These are phyloP conservation scores for Gamarada debralockiae DNA, from an alignment of 495 filamentous ascomycete genomes.

Conservation along the genomic window DNA sequence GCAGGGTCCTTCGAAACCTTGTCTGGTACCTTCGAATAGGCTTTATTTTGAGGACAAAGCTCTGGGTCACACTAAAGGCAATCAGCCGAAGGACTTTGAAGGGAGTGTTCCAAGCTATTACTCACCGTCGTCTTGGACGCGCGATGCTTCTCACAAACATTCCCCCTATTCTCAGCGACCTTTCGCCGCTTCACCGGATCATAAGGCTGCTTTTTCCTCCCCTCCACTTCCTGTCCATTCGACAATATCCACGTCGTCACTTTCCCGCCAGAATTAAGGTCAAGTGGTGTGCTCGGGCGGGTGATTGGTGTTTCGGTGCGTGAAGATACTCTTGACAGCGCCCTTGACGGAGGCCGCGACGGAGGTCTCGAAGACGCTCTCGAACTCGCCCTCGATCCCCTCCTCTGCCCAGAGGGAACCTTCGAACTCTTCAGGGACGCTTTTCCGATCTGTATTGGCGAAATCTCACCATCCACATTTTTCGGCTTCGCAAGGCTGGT, in stretches of 20 bases:
- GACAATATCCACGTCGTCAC: conserved; percentile 14
- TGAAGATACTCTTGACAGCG: conserved; percentile 3
- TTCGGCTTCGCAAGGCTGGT: conserved; percentile 11
- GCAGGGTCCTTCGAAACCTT: too few species aligned
- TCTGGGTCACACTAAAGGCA: conserved; percentile 10
- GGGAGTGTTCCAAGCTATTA: background rate
- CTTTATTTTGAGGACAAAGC: conserved; percentile 15
- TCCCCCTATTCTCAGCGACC: conserved; percentile 18
- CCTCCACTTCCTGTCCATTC: conserved; percentile 12
- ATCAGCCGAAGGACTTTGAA: background rate
- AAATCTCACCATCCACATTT: background rate
- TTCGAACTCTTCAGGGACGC: conserved; percentile 10
- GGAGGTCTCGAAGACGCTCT: conserved; percentile 1
- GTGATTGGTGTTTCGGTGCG: background rate
- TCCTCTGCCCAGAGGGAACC: background rate
- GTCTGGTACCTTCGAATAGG: background rate
- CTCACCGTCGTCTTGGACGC: conserved; percentile 15
- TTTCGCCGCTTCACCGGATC: conserved; percentile 16
- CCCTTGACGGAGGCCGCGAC: conserved; percentile 5
- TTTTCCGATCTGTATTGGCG: background rate
- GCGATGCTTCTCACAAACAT: conserved; percentile 18
- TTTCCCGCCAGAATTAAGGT: background rate
- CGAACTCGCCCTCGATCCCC: background rate
- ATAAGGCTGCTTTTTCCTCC: conserved; percentile 16
- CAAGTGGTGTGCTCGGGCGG: background rate